Evolutionary conservation across 495 filamentous ascomycete species (phyloP).

Genomic region (Xylaria curta): DNA sequence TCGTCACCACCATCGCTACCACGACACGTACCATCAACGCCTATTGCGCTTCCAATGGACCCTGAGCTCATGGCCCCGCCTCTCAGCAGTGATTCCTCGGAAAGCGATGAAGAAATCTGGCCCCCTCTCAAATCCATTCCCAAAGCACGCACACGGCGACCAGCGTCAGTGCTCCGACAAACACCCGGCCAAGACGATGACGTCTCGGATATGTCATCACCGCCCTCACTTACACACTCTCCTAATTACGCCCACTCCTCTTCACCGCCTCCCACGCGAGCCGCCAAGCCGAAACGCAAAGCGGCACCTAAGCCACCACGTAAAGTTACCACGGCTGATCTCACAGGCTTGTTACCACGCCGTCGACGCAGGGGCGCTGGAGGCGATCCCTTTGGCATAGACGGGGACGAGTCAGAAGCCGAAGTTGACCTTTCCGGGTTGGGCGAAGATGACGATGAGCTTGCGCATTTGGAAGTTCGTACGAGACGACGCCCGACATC

Average conservation of each 20-base stretch:
- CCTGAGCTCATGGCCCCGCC: constrained; percentile 55
- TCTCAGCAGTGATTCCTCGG: constrained; percentile 49
- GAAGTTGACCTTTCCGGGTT: constrained; percentile 41
- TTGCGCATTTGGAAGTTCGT: constrained; percentile 43
- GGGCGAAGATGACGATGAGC: constrained; percentile 44
- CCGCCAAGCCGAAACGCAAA: constrained; percentile 32
- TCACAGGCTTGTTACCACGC: constrained; percentile 50
- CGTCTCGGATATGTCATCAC: constrained; percentile 53
- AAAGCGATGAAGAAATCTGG: constrained; percentile 43
- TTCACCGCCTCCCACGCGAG: constrained; percentile 34
- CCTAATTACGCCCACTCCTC: constrained; percentile 49
- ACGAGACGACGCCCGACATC: constrained; percentile 33
- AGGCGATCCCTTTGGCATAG: constrained; percentile 25
- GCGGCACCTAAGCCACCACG: constrained; percentile 32
- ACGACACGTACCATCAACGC: constrained; percentile 29
- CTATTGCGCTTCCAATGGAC: constrained; percentile 37
- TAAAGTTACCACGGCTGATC: constrained; percentile 50
- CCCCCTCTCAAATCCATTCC: constrained; percentile 50
- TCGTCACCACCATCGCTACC: constrained; percentile 31
- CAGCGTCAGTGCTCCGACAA: constrained; percentile 32
- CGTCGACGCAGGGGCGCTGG: constrained; percentile 40
- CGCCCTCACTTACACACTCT: constrained; percentile 58
- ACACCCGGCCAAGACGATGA: constrained; percentile 43
- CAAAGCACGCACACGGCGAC: constrained; percentile 37
- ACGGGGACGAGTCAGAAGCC: constrained; percentile 34